Percentiles rank a stretch among this genome's conserved stretches.
Evolutionary conservation across 192 early-diverging fungal species (phyloP).

Genomic region (Chytriomyces hyalinus): DNA sequence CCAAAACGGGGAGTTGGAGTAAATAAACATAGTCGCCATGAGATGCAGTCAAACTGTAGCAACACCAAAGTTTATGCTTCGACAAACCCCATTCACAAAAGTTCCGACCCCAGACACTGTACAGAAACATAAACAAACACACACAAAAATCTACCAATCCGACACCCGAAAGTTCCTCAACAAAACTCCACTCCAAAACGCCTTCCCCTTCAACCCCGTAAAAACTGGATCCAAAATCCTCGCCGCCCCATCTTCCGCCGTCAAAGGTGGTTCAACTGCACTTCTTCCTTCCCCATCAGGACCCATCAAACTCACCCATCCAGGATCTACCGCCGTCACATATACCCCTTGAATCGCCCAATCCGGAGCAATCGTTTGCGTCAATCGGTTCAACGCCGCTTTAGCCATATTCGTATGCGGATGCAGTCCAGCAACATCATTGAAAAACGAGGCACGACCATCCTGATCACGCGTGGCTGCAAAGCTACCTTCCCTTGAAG

Average conservation of each 20-base stretch:
- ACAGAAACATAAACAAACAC: too few relatives aligned
- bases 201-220: slow-evolving; percentile 14
- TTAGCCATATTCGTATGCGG: slow-evolving; percentile 40
- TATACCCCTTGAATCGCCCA: slow-evolving; percentile 27
- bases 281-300: slow-evolving; percentile 10
- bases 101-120: too few relatives aligned
- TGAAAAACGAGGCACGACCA: background rate
- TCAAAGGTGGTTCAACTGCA: slow-evolving; percentile 24
- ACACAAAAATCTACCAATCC: slow-evolving; percentile 1
- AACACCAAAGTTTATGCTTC: too few relatives aligned
- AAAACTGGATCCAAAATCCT: slow-evolving; percentile 33
- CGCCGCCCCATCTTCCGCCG: slow-evolving; percentile 32
- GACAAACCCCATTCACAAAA: too few relatives aligned
- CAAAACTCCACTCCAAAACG: slow-evolving; percentile 25
- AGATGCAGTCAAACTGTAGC: too few relatives aligned
- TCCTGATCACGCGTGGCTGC: slow-evolving; percentile 16
- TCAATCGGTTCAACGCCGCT: slow-evolving; percentile 32
- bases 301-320: slow-evolving; percentile 30
- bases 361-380: slow-evolving; percentile 26
- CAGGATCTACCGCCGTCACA: slow-evolving; percentile 36
- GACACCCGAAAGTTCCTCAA: slow-evolving; percentile 21
- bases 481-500: slow-evolving; percentile 36
- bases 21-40: too few relatives aligned
- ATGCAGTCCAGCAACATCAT: slow-evolving; percentile 25
- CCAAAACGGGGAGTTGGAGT: too few relatives aligned